Evolutionary conservation across 257 asterid genomes (phyloP).

Genomic region (Gynochthodes officinalis): DNA sequence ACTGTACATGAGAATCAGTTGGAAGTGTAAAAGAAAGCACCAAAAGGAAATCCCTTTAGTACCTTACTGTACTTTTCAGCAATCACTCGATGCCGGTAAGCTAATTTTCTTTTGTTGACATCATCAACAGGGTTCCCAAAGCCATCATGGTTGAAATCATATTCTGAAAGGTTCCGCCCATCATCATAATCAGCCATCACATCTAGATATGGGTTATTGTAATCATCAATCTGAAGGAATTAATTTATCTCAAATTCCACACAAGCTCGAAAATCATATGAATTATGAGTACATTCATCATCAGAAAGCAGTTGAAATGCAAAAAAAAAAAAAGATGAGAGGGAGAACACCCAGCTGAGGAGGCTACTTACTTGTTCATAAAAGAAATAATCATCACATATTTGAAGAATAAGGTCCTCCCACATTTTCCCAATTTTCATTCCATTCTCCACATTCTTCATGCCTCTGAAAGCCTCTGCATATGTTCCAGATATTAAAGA

Average conservation of each 20-base stretch:
- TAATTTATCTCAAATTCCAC: conserved; percentile 16
- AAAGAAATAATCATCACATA: conserved; percentile 77
- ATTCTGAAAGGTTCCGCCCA: conserved; percentile 62
- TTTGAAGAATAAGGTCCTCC: conserved; percentile 85
- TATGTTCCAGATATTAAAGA: conserved; percentile 68
- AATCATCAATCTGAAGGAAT: conserved; percentile 58
- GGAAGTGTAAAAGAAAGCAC: not conserved
- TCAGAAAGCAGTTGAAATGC: not conserved
- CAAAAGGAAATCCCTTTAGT: conserved; percentile 2
- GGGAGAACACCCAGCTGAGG: not conserved
- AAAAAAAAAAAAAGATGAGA: too few species aligned
- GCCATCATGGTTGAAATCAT: conserved; percentile 67
- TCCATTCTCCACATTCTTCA: conserved; percentile 61
- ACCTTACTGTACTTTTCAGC: conserved; percentile 84
- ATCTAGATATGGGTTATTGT: conserved; percentile 81
- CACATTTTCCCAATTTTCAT: conserved; percentile 66
- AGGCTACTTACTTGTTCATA: conserved; percentile 62
- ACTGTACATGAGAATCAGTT: conserved; percentile 5
- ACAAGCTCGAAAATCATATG: conserved; percentile 16
- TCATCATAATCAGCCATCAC: conserved; percentile 62
- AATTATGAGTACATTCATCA: too few species aligned
- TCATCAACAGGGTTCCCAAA: conserved; percentile 59
- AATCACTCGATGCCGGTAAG: conserved; percentile 66
- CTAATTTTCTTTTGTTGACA: conserved; percentile 62
- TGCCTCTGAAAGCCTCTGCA: conserved; percentile 66